Evolutionary conservation across 768 basidiomycete genomes (phyloP).

Genomic region (Pulveroboletus sp.): DNA sequence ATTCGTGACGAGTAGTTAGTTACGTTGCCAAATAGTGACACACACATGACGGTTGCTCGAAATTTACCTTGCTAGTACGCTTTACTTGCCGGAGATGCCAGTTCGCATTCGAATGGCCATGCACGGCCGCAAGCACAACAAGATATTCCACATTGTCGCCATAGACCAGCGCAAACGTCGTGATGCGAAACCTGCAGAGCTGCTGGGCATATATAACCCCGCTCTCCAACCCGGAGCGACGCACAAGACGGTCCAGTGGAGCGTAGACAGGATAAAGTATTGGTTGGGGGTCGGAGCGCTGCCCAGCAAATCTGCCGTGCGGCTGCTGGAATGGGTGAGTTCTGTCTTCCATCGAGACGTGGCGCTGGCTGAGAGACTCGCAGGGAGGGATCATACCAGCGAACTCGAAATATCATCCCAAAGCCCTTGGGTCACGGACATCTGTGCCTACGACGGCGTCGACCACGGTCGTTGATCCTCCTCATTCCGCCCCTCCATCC

Average conservation of each 20-base stretch:
- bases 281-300: conserved; percentile 85
- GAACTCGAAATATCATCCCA: conserved; percentile 52
- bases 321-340: conserved; percentile 69
- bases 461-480: background rate
- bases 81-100: conserved; percentile 48
- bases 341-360: background rate
- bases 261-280: conserved; percentile 82
- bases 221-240: conserved; percentile 45
- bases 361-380: conserved; percentile 3
- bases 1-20: conserved; percentile 24
- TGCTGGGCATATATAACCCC: conserved; percentile 82
- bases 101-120: conserved; percentile 83
- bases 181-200: conserved; percentile 84
- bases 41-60: conserved; percentile 14
- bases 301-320: conserved; percentile 75
- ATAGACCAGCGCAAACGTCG: conserved; percentile 66
- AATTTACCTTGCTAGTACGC: background rate
- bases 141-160: conserved; percentile 83
- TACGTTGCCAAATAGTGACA: conserved; percentile 26
- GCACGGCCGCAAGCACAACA: conserved; percentile 70
- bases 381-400: conserved; percentile 63
- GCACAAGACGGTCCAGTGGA: conserved; percentile 84
- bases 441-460: background rate
- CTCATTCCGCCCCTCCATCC: background rate
- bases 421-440: conserved; percentile 23